Base-by-base conservation (phyloP, 1,139 yeast genomes). In the Candida gigantensis region DNA sequence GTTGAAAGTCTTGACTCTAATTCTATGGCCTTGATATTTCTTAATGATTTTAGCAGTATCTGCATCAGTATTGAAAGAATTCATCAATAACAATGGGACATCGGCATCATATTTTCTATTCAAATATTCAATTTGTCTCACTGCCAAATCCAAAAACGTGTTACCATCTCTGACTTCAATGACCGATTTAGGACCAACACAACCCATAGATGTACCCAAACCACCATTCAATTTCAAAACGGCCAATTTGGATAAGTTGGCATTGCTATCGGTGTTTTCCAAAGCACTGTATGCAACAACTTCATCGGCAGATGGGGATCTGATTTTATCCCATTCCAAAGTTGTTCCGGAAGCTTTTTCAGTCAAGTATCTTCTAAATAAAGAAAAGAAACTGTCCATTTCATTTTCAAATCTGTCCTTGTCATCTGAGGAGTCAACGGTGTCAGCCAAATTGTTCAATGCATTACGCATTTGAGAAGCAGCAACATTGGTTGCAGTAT, bases 91-190 rank as follows among this genome's bases (percentile, higher is more conserved):
- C 57, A 92, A 80, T 28, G 98, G 98, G 36, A 92, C 98, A 58
- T 89, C 96, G 31, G 95, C 81, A 60, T 87, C 92, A 66, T 82
- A 84, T 51, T 80, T 84, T 59, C 96, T 81, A 74, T 92, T 92
- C 62, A 92, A 77, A 64, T 89, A 87, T 68, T 94, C 98, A 55
- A 92, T 90, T 70, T 92, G 98, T 62, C 98, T 85, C 28, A 92
- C 98, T 34, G 96, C 77, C 53, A 92, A 77, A 62, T 92, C 98
- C 62, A 92, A 77, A 65, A 92, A 92, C 27, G 97, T 85, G 76
- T 92, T 94, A 45, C 98, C 98, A 52, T 92, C 98, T 63, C 98
- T 84, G 36, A 92, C 98, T 69, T 92, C 98, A 61, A 92, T 94
- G 49, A 92, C 95, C 15, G 96, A 86, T 66, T 92, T 92, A 45